phyloP scores from a whole-genome alignment of 352 stramenopile genomes.

The Pythium aphanidermatum region DNA sequence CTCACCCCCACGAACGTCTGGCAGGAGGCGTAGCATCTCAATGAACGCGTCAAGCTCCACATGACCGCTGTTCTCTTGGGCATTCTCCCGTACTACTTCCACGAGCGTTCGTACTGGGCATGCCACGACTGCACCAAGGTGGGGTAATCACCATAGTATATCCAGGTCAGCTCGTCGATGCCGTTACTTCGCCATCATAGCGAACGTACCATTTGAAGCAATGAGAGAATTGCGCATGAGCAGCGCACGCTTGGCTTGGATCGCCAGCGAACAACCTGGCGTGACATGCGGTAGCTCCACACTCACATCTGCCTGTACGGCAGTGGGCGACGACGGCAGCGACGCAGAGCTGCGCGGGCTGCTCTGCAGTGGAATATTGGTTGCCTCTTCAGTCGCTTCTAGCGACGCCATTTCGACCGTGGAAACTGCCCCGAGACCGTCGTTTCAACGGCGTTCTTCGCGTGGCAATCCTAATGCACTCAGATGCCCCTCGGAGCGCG shows the following conservation, averaged over 20 bases:
- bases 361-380: slow-evolving; percentile 40
- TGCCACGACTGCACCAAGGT: slow-evolving; percentile 24
- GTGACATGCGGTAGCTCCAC: slow-evolving; percentile 56
- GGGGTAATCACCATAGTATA: not conserved
- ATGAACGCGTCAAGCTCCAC: slow-evolving; percentile 56
- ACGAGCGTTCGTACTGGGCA: slow-evolving; percentile 36
- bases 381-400: slow-evolving; percentile 3
- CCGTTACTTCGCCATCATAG: not conserved
- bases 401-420: not conserved
- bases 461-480: no score
- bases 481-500: no score
- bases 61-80: slow-evolving; percentile 5
- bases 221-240: slow-evolving; percentile 65
- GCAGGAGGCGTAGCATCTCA: slow-evolving; percentile 46
- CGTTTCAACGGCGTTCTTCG: no score
- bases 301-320: slow-evolving; percentile 32
- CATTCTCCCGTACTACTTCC: slow-evolving; percentile 29
- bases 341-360: slow-evolving; percentile 33
- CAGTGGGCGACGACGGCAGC: slow-evolving; percentile 52
- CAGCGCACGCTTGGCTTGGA: slow-evolving; percentile 68
- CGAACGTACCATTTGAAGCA: slow-evolving; percentile 38
- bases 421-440: no score
- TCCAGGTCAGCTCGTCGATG: not conserved
- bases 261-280: slow-evolving; percentile 46
- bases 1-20: slow-evolving; percentile 43